Conservation (phyloP, 2,329 filamentous ascomycete genomes). For the Grosmannia serpens region DNA sequence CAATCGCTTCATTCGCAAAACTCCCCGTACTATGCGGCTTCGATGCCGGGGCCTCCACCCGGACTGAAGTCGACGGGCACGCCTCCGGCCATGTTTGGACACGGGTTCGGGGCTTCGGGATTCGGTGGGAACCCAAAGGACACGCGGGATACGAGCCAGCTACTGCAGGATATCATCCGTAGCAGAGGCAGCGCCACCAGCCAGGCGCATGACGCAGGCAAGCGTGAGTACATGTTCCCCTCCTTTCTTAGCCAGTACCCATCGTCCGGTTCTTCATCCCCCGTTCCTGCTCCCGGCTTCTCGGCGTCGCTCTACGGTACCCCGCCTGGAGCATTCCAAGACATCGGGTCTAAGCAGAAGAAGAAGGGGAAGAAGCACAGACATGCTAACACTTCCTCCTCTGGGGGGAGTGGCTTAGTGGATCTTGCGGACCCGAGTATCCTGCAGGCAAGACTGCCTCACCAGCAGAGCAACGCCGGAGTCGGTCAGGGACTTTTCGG, state of each 20-base stretch:
- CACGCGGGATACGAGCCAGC: slow-evolving; percentile 56
- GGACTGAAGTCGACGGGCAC: slow-evolving; percentile 92
- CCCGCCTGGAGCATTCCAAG: slow-evolving; percentile 78
- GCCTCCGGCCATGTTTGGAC: slow-evolving; percentile 87
- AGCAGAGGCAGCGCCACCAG: slow-evolving; percentile 47
- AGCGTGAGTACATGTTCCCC: slow-evolving; percentile 92
- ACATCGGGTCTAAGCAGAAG: slow-evolving; percentile 93
- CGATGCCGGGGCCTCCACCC: slow-evolving; percentile 85
- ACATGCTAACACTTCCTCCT: slow-evolving; percentile 99
- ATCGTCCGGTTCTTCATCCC: slow-evolving; percentile 67
- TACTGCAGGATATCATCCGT: slow-evolving; percentile 74
- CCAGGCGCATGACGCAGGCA: slow-evolving; percentile 73
- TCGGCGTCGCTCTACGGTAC: slow-evolving; percentile 84
- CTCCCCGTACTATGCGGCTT: slow-evolving; percentile 68
- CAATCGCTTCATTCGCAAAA: slow-evolving; percentile 46
- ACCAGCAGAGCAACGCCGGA: slow-evolving; percentile 69
- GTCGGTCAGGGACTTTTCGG: slow-evolving; percentile 83
- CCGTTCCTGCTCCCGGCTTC: slow-evolving; percentile 82
- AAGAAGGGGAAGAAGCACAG: slow-evolving; percentile 99
- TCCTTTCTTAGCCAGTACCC: slow-evolving; percentile 84
- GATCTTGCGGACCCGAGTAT: slow-evolving; percentile 99
- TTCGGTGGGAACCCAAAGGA: slow-evolving; percentile 65
- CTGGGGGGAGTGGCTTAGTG: slow-evolving; percentile 96
- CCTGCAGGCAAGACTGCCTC: slow-evolving; percentile 93
- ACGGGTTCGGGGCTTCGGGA: slow-evolving; percentile 64